These are phyloP conservation scores for Rhodosporidiobolus sp. DNA, from an alignment of 768 basidiomycete species.

Conservation along the genomic window DNA sequence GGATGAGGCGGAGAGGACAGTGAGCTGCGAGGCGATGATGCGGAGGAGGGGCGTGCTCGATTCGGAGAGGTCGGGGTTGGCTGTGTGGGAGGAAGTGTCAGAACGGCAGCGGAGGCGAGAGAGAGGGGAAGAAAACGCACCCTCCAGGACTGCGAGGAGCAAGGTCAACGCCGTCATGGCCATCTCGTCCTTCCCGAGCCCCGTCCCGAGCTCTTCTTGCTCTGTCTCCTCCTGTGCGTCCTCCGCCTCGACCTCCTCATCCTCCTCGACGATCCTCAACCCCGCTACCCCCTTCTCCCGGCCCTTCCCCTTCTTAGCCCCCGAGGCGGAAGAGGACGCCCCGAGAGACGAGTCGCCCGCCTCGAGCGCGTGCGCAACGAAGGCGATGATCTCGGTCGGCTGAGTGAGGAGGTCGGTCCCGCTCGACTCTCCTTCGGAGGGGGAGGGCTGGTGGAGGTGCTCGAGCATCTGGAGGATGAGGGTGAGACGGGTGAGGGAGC, in stretches of 20 bases:
- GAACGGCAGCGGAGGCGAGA: too few relatives aligned
- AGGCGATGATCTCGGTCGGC: constrained; percentile 72
- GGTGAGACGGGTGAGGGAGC: constrained; percentile 71
- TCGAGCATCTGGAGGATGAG: constrained; percentile 77
- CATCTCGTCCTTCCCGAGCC: constrained; percentile 60
- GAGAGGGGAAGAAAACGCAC: constrained; percentile 51
- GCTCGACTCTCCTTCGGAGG: too few relatives aligned
- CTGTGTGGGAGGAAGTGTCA: constrained; percentile 19
- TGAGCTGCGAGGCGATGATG: constrained; percentile 67
- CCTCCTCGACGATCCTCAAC: constrained; percentile 42
- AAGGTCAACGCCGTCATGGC: constrained; percentile 73
- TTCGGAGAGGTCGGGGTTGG: constrained; percentile 42
- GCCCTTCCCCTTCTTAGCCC: neutral
- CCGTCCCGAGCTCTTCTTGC: constrained; percentile 60
- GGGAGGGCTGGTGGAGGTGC: constrained; percentile 49
- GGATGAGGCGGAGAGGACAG: constrained; percentile 57
- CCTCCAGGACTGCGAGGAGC: constrained; percentile 80
- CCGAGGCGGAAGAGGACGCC: too few relatives aligned
- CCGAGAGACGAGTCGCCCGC: constrained; percentile 41
- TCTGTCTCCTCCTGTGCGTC: constrained; percentile 47
- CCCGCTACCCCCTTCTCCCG: constrained; percentile 20
- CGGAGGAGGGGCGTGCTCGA: constrained; percentile 62
- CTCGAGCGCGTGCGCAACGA: constrained; percentile 74
- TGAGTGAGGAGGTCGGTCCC: constrained; percentile 61
- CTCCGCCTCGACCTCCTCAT: constrained; percentile 47